These are phyloP conservation scores for Blastocystis sp. DNA, from an alignment of 352 stramenopile species.

Conservation along the genomic window DNA sequence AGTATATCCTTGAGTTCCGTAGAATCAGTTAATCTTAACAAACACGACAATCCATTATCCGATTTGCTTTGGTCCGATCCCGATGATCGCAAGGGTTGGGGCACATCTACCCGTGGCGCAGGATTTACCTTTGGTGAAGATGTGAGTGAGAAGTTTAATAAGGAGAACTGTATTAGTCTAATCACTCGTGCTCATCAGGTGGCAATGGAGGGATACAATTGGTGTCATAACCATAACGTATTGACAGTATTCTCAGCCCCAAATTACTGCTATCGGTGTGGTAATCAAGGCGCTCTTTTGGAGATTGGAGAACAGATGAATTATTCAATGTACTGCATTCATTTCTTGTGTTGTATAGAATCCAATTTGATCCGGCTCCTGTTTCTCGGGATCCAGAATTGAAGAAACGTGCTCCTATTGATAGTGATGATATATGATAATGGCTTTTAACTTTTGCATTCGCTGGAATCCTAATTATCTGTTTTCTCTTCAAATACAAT, in stretches of 20 bases:
- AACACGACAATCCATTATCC: constrained; percentile 90
- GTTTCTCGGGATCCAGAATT: constrained; percentile 76
- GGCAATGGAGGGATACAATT: constrained; percentile 88
- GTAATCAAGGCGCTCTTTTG: constrained; percentile 94
- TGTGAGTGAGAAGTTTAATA: constrained; percentile 84
- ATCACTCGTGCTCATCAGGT: constrained; percentile 86
- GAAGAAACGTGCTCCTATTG: constrained; percentile 76
- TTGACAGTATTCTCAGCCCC: constrained; percentile 95
- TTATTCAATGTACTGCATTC: constrained; percentile 81
- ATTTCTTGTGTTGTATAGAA: neutral
- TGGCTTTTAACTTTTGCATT: neutral
- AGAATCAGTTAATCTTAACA: neutral
- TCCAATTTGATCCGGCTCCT: constrained; percentile 71
- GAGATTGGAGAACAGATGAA: constrained; percentile 88
- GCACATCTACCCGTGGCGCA: constrained; percentile 82
- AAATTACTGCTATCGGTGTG: constrained; percentile 98
- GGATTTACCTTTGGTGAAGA: constrained; percentile 84
- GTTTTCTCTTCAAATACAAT: constrained; percentile 1
- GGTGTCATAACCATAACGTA: constrained; percentile 84
- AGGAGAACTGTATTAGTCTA: constrained; percentile 83
- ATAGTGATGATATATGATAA: constrained; percentile 61
- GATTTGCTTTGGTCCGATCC: constrained; percentile 94
- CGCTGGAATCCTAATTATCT: constrained; percentile 13
- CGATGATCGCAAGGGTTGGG: constrained; percentile 85
- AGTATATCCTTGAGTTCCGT: constrained; percentile 47